Conservation (phyloP, 1,284 basidiomycete genomes). For the Flammula alnicola region DNA sequence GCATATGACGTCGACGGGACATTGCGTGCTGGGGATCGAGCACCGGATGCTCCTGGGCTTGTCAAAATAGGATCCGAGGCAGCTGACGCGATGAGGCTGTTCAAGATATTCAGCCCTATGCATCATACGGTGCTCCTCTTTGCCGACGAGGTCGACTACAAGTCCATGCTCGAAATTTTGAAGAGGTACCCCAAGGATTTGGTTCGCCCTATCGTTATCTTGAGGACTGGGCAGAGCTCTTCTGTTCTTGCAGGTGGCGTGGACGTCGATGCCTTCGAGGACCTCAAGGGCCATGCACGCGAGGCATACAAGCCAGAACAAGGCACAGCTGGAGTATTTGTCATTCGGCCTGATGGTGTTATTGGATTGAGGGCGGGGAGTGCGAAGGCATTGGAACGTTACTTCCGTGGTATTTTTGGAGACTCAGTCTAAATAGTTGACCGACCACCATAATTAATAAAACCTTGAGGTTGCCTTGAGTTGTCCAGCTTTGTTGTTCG, state of each 20-base stretch:
- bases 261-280: slow-evolving; percentile 9
- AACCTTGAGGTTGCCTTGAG: too few species aligned
- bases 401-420: slow-evolving; percentile 15
- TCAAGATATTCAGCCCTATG: slow-evolving; percentile 6
- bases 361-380: slow-evolving; percentile 13
- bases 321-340: slow-evolving; percentile 5
- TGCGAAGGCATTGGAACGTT: slow-evolving; percentile 6
- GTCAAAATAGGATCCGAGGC: not conserved
- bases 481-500: too few species aligned
- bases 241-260: not conserved
- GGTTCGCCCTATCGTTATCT: slow-evolving; percentile 6
- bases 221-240: not conserved
- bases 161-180: not conserved
- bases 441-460: too few species aligned
- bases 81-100: slow-evolving; percentile 9
- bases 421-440: not conserved
- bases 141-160: slow-evolving; percentile 1
- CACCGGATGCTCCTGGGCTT: slow-evolving; percentile 19
- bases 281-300: slow-evolving; percentile 16
- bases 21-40: slow-evolving; percentile 21
- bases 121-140: slow-evolving; percentile 19
- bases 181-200: slow-evolving; percentile 5
- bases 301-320: slow-evolving; percentile 11
- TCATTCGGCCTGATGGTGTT: slow-evolving; percentile 22
- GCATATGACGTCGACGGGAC: slow-evolving; percentile 6